Percentiles rank a stretch among this genome's conserved stretches.
phyloP scores from a whole-genome alignment of 768 basidiomycete species.

The Lactarius indigo region DNA sequence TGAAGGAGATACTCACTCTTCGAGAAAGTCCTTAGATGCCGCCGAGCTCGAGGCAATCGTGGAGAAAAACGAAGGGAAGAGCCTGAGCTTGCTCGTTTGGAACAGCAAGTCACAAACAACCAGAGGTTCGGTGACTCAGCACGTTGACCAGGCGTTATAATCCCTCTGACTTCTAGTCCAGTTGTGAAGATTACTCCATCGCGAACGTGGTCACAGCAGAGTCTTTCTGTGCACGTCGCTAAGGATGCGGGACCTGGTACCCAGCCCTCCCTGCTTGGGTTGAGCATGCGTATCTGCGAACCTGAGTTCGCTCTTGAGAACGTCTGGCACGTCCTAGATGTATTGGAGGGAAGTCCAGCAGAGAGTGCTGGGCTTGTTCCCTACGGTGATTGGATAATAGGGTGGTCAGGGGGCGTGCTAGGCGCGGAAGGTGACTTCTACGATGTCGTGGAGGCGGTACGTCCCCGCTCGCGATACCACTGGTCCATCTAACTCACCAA shows the following conservation, averaged over 20 bases:
- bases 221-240: slow-evolving; percentile 37
- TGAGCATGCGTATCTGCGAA: slow-evolving; percentile 91
- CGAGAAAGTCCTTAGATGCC: slow-evolving; percentile 58
- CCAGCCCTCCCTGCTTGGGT: slow-evolving; percentile 88
- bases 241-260: slow-evolving; percentile 41
- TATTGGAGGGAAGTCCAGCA: slow-evolving; percentile 92
- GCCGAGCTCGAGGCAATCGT: slow-evolving; percentile 75
- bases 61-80: slow-evolving; percentile 71
- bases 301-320: slow-evolving; percentile 86
- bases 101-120: slow-evolving; percentile 73
- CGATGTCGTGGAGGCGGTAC: slow-evolving; percentile 86
- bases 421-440: slow-evolving; percentile 95
- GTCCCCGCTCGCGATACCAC: slow-evolving; percentile 31
- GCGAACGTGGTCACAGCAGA: slow-evolving; percentile 66
- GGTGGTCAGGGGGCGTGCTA: slow-evolving; percentile 93
- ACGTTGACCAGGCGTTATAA: neutral
- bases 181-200: slow-evolving; percentile 86
- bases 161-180: slow-evolving; percentile 32
- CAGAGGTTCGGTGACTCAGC: slow-evolving; percentile 47
- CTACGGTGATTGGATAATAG: slow-evolving; percentile 75
- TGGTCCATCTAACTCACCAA: neutral
- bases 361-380: slow-evolving; percentile 96
- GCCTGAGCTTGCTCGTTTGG: slow-evolving; percentile 75
- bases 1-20: slow-evolving; percentile 58
- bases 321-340: slow-evolving; percentile 98